Evolutionary conservation across 768 basidiomycete species (phyloP).

Genomic region (Pholiota microspora): DNA sequence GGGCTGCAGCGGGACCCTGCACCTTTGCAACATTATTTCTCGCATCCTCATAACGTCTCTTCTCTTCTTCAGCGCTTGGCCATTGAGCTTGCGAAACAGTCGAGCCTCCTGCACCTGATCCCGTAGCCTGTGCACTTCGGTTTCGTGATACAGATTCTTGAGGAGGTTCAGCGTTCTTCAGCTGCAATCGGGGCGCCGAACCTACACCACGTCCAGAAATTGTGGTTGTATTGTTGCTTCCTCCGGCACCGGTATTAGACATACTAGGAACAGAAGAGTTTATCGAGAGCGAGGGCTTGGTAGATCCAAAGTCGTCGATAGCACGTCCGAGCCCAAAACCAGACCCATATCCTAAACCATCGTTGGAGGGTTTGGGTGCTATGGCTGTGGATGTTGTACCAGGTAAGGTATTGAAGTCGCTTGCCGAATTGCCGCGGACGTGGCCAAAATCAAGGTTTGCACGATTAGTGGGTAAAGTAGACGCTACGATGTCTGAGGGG

Average conservation of each 20-base stretch:
- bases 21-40: slow-evolving; percentile 55
- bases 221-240: slow-evolving; percentile 10
- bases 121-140: slow-evolving; percentile 13
- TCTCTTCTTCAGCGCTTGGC: slow-evolving; percentile 63
- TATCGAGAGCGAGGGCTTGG: slow-evolving; percentile 9
- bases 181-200: neutral
- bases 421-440: slow-evolving; percentile 5
- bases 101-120: slow-evolving; percentile 13
- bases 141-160: slow-evolving; percentile 26
- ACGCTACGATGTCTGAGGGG: slow-evolving; percentile 15
- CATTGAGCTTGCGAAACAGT: slow-evolving; percentile 32
- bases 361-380: slow-evolving; percentile 2
- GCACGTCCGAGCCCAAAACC: slow-evolving; percentile 14
- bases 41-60: slow-evolving; percentile 64
- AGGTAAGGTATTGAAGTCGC: slow-evolving; percentile 20
- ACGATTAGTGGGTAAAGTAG: slow-evolving; percentile 22
- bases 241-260: slow-evolving; percentile 9
- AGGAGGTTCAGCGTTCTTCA: slow-evolving; percentile 35
- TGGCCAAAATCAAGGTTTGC: slow-evolving; percentile 10
- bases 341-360: slow-evolving; percentile 22
- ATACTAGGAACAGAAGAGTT: slow-evolving; percentile 8
- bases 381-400: neutral
- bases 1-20: slow-evolving; percentile 41
- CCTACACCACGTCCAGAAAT: slow-evolving; percentile 8
- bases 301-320: slow-evolving; percentile 18